Evolutionary conservation across 106 monocot species (phyloP).

Genomic region (Cymbidium sinense): DNA sequence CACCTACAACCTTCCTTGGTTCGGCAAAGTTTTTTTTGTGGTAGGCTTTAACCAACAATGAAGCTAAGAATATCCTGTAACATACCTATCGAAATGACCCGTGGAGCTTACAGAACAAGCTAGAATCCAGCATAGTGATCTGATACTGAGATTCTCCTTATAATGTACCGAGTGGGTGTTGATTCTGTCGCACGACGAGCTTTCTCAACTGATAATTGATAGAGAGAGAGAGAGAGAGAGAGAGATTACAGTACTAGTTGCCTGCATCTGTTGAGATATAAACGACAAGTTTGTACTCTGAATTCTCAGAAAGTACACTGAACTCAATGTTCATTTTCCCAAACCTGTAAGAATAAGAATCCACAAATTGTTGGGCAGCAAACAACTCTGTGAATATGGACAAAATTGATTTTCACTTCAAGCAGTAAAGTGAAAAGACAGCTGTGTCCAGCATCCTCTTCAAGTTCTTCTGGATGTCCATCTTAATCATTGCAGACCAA

Average conservation of each 20-base stretch:
- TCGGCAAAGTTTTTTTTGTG: too few relatives aligned
- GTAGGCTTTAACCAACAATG: too few relatives aligned
- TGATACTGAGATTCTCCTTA: too few relatives aligned
- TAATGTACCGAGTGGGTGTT: too few relatives aligned
- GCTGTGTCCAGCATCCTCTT: background rate
- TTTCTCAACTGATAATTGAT: background rate
- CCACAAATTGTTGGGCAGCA: background rate
- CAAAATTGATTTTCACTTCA: background rate
- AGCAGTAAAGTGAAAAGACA: background rate
- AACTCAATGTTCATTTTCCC: background rate
- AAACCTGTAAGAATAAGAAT: constrained; percentile 8
- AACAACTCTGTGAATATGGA: background rate
- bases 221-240: background rate
- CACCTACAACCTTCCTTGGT: too few relatives aligned
- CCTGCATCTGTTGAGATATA: background rate
- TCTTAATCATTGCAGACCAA: background rate
- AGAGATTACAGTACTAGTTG: background rate
- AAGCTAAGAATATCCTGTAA: too few relatives aligned
- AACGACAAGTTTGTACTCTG: background rate
- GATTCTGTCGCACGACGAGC: too few relatives aligned
- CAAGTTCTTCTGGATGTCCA: background rate
- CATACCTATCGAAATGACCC: too few relatives aligned
- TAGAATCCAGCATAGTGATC: too few relatives aligned
- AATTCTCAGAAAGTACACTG: background rate
- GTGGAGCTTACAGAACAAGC: too few relatives aligned